Conservation (phyloP, 2,329 filamentous ascomycete species). For the Cladophialophora psammophila region DNA sequence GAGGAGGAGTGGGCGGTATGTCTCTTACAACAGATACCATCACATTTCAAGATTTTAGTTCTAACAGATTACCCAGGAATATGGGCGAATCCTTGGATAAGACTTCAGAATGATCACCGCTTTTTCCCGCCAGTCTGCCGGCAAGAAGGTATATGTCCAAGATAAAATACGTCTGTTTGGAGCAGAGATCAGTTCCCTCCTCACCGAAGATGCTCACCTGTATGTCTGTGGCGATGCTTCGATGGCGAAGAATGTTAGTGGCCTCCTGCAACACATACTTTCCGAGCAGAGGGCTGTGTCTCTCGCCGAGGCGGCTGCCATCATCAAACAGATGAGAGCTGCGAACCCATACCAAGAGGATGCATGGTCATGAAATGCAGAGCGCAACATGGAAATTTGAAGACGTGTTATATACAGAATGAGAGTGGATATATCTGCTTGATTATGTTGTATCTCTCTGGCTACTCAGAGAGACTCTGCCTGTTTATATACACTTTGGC, state of each 20-base stretch:
- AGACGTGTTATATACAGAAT: too few relatives aligned
- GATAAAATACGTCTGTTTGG: constrained; percentile 1
- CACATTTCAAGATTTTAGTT: background rate
- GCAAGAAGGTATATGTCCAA: constrained; percentile 22
- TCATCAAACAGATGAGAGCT: constrained; percentile 11
- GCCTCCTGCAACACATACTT: constrained; percentile 5
- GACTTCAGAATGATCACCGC: constrained; percentile 14
- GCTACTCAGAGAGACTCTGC: too few relatives aligned
- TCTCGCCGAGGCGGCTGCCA: background rate
- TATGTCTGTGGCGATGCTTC: constrained; percentile 22
- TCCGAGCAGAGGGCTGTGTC: background rate
- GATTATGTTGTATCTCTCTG: too few relatives aligned
- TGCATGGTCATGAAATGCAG: constrained; percentile 2
- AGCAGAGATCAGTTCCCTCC: constrained; percentile 4
- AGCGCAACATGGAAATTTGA: too few relatives aligned
- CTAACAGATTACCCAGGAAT: background rate
- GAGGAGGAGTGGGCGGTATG: constrained; percentile 29
- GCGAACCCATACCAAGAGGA: constrained; percentile 9
- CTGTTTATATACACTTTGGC: too few relatives aligned
- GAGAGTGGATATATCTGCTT: too few relatives aligned
- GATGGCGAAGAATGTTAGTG: constrained; percentile 20
- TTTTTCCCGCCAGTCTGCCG: constrained; percentile 12
- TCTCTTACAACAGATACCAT: background rate
- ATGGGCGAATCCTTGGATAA: constrained; percentile 1
- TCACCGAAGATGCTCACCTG: constrained; percentile 13